Conservation (phyloP, 1,284 basidiomycete species). For the Cryptococcus depauperatus region DNA sequence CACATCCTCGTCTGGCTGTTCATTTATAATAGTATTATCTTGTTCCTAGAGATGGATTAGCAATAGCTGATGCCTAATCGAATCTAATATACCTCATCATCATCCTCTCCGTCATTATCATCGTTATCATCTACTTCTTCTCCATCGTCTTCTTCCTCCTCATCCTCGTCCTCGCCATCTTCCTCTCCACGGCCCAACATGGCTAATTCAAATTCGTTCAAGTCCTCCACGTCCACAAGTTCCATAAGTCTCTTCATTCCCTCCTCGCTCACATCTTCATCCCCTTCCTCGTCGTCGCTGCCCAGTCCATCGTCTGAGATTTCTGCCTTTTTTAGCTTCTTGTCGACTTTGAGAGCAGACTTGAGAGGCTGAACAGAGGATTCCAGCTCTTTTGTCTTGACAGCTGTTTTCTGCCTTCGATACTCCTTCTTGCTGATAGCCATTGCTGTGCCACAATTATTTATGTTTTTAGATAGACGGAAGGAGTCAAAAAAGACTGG, state of each 20-base stretch:
- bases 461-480: neutral
- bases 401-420: constrained; percentile 14
- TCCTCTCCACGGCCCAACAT: constrained; percentile 24
- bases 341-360: no score
- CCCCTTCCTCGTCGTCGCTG: constrained; percentile 53
- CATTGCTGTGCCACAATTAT: constrained; percentile 24
- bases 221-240: constrained; percentile 51
- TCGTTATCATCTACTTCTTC: constrained; percentile 47
- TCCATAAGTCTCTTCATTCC: constrained; percentile 63
- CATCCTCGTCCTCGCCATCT: constrained; percentile 65
- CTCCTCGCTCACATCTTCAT: constrained; percentile 76
- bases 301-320: constrained; percentile 28
- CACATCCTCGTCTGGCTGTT: constrained; percentile 46
- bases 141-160: constrained; percentile 55
- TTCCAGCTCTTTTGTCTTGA: constrained; percentile 6
- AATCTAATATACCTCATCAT: constrained; percentile 37
- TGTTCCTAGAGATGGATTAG: constrained; percentile 7
- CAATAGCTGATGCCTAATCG: neutral
- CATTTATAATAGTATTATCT: constrained; percentile 41
- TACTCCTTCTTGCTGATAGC: constrained; percentile 32
- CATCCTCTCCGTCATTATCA: constrained; percentile 34
- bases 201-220: constrained; percentile 33
- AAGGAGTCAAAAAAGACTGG: neutral
- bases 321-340: constrained; percentile 6
- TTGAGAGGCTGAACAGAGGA: neutral